A percentile compares a stretch with the other conserved stretches of the same genome.
Evolutionary conservation across 2,329 filamentous ascomycete genomes (phyloP).

Genomic region (Cercospora sesami): DNA sequence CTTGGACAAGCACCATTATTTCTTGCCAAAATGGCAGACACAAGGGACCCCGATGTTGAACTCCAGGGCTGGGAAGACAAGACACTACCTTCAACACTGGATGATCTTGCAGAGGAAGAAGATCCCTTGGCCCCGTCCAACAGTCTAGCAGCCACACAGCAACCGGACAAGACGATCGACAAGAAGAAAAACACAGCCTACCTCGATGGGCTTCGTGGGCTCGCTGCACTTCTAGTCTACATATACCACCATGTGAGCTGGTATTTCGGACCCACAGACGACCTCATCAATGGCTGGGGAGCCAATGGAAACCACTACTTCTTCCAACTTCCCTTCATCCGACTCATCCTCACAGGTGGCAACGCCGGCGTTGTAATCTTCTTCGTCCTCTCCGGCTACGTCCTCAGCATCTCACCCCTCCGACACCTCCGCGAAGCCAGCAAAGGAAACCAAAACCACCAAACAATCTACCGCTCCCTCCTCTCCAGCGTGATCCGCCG

Average conservation of each 20-base stretch:
- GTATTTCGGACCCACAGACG: conserved; percentile 46
- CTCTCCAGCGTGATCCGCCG: conserved; percentile 19
- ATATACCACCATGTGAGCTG: conserved; percentile 56
- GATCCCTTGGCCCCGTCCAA: conserved; percentile 13
- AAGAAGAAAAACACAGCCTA: conserved; percentile 38
- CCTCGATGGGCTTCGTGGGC: conserved; percentile 64
- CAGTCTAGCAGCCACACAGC: background rate
- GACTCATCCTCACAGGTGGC: conserved; percentile 57
- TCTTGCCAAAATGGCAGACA: background rate
- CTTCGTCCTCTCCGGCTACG: conserved; percentile 55
- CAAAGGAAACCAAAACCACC: background rate
- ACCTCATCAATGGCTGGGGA: conserved; percentile 36
- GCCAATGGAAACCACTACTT: conserved; percentile 48
- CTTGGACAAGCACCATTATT: background rate
- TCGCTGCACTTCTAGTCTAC: conserved; percentile 66
- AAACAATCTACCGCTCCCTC: conserved; percentile 13
- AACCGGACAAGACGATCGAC: background rate
- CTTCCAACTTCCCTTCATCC: conserved; percentile 56
- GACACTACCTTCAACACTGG: conserved; percentile 6
- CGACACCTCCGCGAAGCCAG: conserved; percentile 20
- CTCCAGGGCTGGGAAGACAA: conserved; percentile 14
- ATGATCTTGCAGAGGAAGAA: conserved; percentile 12
- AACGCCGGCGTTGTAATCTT: conserved; percentile 58
- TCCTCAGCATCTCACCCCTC: conserved; percentile 38
- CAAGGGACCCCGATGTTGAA: conserved; percentile 4